These are phyloP conservation scores for Leccinum variicolor DNA, from an alignment of 768 basidiomycete species.

Conservation along the genomic window DNA sequence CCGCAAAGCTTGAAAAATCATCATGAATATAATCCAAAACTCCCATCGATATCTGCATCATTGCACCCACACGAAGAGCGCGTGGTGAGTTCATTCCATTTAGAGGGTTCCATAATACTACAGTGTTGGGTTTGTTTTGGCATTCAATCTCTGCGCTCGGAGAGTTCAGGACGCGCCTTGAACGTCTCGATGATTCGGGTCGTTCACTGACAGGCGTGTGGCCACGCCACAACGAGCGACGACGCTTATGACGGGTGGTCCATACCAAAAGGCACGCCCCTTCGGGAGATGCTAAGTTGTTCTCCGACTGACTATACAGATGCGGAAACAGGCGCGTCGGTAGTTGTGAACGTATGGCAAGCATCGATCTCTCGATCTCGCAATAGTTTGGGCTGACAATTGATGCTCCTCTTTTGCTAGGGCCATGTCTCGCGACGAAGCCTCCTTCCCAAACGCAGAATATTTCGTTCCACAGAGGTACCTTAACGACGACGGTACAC, in stretches of 20 bases:
- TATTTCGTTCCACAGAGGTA: conserved; percentile 9
- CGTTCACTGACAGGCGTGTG: conserved; percentile 13
- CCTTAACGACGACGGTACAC: conserved; percentile 4
- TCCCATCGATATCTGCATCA: not conserved
- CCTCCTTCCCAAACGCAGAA: conserved; percentile 9
- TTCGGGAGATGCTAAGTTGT: not conserved
- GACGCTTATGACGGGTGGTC: conserved; percentile 26
- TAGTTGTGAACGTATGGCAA: conserved; percentile 13
- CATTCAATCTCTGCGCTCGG: not conserved
- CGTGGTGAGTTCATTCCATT: not conserved
- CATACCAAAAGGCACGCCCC: conserved; percentile 30
- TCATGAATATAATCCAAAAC: not conserved
- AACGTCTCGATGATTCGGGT: not conserved
- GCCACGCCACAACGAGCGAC: conserved; percentile 16
- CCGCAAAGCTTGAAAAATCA: not conserved
- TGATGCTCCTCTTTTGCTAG: not conserved
- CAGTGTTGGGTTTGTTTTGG: not conserved
- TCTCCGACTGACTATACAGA: not conserved
- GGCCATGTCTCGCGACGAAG: conserved; percentile 12
- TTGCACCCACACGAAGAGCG: not conserved
- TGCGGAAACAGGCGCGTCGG: conserved; percentile 2
- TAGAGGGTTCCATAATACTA: not conserved
- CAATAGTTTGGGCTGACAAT: not conserved
- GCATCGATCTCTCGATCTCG: not conserved
- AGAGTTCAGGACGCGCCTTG: not conserved